Evolutionary conservation across 305 asterid genomes (phyloP).

Genomic region (Fraxinus sp.): DNA sequence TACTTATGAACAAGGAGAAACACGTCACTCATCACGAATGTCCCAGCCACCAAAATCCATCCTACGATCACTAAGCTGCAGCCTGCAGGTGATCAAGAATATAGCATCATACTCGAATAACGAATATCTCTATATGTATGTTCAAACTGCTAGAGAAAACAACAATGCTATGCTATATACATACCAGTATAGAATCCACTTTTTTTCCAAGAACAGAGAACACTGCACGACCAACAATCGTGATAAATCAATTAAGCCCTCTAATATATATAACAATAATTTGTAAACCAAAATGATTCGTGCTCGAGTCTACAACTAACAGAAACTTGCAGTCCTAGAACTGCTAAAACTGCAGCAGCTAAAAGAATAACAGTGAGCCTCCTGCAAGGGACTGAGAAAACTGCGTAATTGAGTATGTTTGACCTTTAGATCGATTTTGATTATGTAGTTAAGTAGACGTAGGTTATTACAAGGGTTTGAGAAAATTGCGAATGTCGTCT

Average conservation of each 20-base stretch:
- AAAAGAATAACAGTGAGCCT: conserved; percentile 13
- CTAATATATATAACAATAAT: background rate
- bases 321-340: conserved; percentile 27
- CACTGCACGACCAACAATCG: conserved; percentile 20
- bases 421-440: background rate
- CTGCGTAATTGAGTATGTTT: background rate
- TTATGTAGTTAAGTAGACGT: background rate
- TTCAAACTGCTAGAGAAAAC: background rate
- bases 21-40: conserved; percentile 28
- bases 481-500: background rate
- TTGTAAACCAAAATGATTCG: background rate
- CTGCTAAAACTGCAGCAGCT: conserved; percentile 15
- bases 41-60: conserved; percentile 34
- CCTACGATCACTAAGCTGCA: conserved; percentile 33
- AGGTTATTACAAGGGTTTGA: conserved; percentile 30
- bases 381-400: conserved; percentile 21
- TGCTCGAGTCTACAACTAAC: background rate
- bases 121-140: background rate
- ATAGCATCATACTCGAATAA: background rate
- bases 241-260: background rate
- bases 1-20: conserved; percentile 34
- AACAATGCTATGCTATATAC: background rate
- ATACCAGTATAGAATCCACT: conserved; percentile 28
- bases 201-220: conserved; percentile 29
- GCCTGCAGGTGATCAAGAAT: background rate